phyloP scores from a whole-genome alignment of 2,329 filamentous ascomycete species.

The Talaromyces sp. region DNA sequence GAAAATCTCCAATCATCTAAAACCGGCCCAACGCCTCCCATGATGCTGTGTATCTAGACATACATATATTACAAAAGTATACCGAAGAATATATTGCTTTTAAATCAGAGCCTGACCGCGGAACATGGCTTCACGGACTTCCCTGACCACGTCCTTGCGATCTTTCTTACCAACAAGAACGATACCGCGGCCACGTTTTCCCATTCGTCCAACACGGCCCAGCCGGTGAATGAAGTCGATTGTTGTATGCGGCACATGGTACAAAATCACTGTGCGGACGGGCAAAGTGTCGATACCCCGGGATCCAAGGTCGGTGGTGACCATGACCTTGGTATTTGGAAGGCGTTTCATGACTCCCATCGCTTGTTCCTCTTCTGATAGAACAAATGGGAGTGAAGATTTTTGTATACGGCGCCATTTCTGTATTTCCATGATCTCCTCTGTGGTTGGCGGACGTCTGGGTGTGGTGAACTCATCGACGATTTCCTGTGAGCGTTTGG shows the following conservation, averaged over 20 bases:
- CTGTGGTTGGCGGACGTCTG: constrained; percentile 33
- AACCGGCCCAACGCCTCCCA: constrained; percentile 10
- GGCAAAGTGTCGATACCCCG: constrained; percentile 91
- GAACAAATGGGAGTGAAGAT: constrained; percentile 40
- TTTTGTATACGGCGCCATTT: constrained; percentile 31
- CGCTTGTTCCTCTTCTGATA: constrained; percentile 32
- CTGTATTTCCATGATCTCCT: constrained; percentile 32
- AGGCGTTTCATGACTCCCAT: constrained; percentile 19
- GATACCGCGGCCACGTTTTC: constrained; percentile 79
- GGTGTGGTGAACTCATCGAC: constrained; percentile 67
- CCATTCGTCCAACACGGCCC: constrained; percentile 89
- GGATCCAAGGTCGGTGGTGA: constrained; percentile 89
- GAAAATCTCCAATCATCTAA: background rate
- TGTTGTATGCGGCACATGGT: constrained; percentile 95
- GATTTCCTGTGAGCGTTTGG: constrained; percentile 72
- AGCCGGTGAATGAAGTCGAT: constrained; percentile 98
- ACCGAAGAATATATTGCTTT: constrained; percentile 8
- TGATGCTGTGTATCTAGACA: background rate
- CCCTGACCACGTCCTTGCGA: constrained; percentile 81
- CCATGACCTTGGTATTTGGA: constrained; percentile 70
- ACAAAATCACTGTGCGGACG: constrained; percentile 86
- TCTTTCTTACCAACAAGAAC: constrained; percentile 89
- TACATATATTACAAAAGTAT: constrained; percentile 2
- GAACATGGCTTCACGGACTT: constrained; percentile 87
- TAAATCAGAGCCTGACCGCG: constrained; percentile 74